phyloP scores from a whole-genome alignment of 805 yeast species.

The Wickerhamomyces canadensis region DNA sequence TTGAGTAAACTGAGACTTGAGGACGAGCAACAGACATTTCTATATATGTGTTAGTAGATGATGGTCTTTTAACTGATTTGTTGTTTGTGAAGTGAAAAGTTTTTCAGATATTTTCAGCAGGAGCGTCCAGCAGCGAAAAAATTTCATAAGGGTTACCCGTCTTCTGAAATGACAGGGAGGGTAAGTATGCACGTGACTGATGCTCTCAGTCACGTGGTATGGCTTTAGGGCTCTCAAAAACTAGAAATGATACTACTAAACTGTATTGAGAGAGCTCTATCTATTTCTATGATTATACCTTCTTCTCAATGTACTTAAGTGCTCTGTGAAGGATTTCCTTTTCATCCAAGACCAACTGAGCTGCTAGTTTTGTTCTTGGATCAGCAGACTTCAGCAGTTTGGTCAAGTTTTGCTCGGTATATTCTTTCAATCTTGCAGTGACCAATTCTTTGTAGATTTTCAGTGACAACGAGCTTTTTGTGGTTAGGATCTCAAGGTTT shows the following conservation, averaged over 20 bases:
- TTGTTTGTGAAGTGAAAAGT: constrained; percentile 5
- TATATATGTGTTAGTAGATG: constrained; percentile 14
- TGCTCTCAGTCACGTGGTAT: too few relatives aligned
- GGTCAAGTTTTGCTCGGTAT: constrained; percentile 6
- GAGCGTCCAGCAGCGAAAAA: too few relatives aligned
- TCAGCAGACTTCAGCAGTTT: constrained; percentile 12
- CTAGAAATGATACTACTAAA: too few relatives aligned
- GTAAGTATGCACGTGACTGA: too few relatives aligned
- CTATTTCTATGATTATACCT: constrained; percentile 2
- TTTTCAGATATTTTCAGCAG: constrained; percentile 2
- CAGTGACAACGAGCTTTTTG: constrained; percentile 13
- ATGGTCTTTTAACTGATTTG: constrained; percentile 1
- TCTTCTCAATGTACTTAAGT: constrained; percentile 8
- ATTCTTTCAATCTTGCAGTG: constrained; percentile 11
- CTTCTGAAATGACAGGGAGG: background rate
- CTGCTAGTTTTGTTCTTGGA: constrained; percentile 13
- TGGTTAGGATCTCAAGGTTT: constrained; percentile 14
- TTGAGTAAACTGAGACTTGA: constrained; percentile 91
- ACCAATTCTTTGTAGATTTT: constrained; percentile 17
- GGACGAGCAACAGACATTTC: constrained; percentile 72
- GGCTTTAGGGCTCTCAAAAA: too few relatives aligned
- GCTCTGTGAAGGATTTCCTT: constrained; percentile 11
- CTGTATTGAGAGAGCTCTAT: too few relatives aligned
- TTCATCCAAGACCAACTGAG: constrained; percentile 16
- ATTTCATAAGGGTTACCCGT: too few relatives aligned